Percentiles rank a stretch among this genome's conserved stretches.
These are phyloP conservation scores for Sesbania bispinosa DNA, from an alignment of 306 rosid genomes.

Conservation along the genomic window DNA sequence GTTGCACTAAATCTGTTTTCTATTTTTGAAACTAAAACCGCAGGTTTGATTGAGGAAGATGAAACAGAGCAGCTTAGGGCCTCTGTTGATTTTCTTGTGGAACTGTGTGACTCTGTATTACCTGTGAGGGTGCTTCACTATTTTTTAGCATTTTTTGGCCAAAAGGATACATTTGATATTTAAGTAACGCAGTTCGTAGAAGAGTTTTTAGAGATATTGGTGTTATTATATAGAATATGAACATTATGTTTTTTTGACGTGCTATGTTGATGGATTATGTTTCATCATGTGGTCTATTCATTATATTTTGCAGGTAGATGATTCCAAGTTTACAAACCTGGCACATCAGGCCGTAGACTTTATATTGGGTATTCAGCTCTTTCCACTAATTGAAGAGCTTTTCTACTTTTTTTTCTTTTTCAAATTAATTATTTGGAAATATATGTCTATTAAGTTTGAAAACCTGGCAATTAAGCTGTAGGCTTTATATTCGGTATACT, in stretches of 20 bases:
- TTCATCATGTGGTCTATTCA: neutral
- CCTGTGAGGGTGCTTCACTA: constrained; percentile 42
- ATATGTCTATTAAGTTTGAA: constrained; percentile 27
- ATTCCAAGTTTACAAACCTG: constrained; percentile 61
- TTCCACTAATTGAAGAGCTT: neutral
- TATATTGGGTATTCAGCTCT: constrained; percentile 55
- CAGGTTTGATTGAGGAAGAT: constrained; percentile 57
- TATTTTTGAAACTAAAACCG: constrained; percentile 8
- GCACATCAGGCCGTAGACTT: constrained; percentile 90
- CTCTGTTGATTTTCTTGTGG: constrained; percentile 84
- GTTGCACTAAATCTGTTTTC: neutral
- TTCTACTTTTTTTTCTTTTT: neutral
- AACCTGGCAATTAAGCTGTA: constrained; percentile 58
- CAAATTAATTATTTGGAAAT: neutral
- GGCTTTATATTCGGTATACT: constrained; percentile 59
- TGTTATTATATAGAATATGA: neutral
- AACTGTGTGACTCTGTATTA: constrained; percentile 64
- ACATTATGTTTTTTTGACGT: neutral
- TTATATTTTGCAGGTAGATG: constrained; percentile 53
- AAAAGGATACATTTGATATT: neutral
- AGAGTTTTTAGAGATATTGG: neutral
- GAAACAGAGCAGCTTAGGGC: constrained; percentile 78
- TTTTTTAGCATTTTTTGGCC: neutral
- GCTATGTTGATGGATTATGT: neutral
- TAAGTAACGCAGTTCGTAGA: neutral